Conservation (phyloP, 768 basidiomycete genomes). For the Rhizopogon salebrosus region DNA sequence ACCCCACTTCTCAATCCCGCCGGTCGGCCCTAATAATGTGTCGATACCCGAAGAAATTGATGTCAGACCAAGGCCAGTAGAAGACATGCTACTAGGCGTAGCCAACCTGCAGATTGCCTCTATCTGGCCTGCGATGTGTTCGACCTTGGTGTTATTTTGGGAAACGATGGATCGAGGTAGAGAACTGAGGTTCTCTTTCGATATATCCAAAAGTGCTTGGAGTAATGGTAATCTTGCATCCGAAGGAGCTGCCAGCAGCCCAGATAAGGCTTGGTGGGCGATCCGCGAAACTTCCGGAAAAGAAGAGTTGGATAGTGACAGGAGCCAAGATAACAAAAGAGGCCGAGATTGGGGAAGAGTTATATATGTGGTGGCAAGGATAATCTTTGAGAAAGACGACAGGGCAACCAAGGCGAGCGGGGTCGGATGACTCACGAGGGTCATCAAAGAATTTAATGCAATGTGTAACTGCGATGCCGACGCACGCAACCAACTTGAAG, state of each 20-base stretch:
- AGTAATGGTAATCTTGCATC: constrained; percentile 40
- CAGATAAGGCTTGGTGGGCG: constrained; percentile 43
- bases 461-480: constrained; percentile 81
- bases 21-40: constrained; percentile 70
- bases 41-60: constrained; percentile 50
- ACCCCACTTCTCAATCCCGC: constrained; percentile 90
- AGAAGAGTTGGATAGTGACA: constrained; percentile 62
- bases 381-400: constrained; percentile 43
- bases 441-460: constrained; percentile 71
- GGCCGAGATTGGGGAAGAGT: constrained; percentile 67
- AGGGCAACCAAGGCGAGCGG: constrained; percentile 59
- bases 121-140: constrained; percentile 62
- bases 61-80: constrained; percentile 23
- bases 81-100: constrained; percentile 8
- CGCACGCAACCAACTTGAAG: constrained; percentile 73
- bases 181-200: constrained; percentile 57
- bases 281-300: constrained; percentile 46
- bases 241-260: constrained; percentile 39
- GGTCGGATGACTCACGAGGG: constrained; percentile 68
- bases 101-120: constrained; percentile 61
- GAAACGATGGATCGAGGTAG: constrained; percentile 70
- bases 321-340: constrained; percentile 64
- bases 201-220: constrained; percentile 56
- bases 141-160: constrained; percentile 70
- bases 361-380: constrained; percentile 51